Evolutionary conservation across 2,329 filamentous ascomycete species (phyloP).

Genomic region (Trichoderma koningii): DNA sequence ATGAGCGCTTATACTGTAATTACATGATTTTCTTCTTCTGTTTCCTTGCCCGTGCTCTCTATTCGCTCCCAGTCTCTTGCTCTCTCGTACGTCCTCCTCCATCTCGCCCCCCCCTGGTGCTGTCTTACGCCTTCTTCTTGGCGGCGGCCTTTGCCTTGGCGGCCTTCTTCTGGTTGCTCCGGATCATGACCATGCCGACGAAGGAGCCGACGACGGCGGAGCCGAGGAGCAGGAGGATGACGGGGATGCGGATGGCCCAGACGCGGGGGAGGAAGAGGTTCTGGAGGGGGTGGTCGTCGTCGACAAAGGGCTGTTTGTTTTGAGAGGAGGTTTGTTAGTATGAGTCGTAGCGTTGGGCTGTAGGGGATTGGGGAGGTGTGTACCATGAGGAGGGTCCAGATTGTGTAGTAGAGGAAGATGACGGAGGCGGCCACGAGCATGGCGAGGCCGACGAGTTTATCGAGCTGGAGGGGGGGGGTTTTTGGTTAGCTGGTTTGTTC

Average conservation of each 20-base stretch:
- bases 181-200: slow-evolving; percentile 96
- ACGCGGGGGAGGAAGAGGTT: slow-evolving; percentile 94
- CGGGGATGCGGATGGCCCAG: slow-evolving; percentile 97
- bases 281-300: slow-evolving; percentile 89
- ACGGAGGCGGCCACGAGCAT: slow-evolving; percentile 67
- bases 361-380: slow-evolving; percentile 29
- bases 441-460: slow-evolving; percentile 74
- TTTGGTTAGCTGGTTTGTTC: not conserved
- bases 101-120: too few relatives aligned
- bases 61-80: too few relatives aligned
- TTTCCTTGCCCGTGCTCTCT: too few relatives aligned
- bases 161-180: slow-evolving; percentile 96
- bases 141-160: slow-evolving; percentile 83
- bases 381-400: slow-evolving; percentile 98
- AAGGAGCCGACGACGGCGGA: slow-evolving; percentile 95
- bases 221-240: slow-evolving; percentile 90
- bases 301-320: slow-evolving; percentile 86
- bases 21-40: not conserved
- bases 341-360: not conserved
- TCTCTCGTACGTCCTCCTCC: too few relatives aligned
- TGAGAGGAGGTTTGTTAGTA: not conserved
- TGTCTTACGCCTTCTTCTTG: slow-evolving; percentile 78
- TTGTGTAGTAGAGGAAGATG: slow-evolving; percentile 83
- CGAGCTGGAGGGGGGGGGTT: slow-evolving; percentile 63
- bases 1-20: slow-evolving; percentile 7